These are phyloP conservation scores for Maudiozyma barnettii DNA, from an alignment of 805 yeast genomes.

Conservation along the genomic window DNA sequence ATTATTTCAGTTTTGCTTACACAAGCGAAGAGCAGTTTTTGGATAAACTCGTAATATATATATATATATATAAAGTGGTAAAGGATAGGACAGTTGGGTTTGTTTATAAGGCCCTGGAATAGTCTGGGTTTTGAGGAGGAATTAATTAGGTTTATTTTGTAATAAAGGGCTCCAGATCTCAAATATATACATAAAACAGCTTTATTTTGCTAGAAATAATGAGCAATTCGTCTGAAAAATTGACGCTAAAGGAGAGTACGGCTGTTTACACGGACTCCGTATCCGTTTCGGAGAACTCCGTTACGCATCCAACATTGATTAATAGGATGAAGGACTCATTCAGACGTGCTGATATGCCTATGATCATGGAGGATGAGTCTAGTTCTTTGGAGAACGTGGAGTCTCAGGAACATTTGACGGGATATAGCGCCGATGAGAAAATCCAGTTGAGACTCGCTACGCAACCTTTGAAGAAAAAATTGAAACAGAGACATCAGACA, in stretches of 20 bases:
- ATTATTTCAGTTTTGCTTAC: not conserved
- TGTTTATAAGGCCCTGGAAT: too few relatives aligned
- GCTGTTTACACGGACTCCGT: not conserved
- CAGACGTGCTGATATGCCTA: not conserved
- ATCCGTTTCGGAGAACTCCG: not conserved
- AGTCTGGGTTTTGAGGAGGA: too few relatives aligned
- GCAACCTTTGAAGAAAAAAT: slow-evolving; percentile 7
- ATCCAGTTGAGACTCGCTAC: not conserved
- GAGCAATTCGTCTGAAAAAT: not conserved
- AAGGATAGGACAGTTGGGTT: too few relatives aligned
- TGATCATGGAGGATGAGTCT: not conserved
- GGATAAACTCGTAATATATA: not conserved
- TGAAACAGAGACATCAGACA: slow-evolving; percentile 20
- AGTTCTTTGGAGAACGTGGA: not conserved
- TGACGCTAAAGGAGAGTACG: not conserved
- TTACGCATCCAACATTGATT: not conserved
- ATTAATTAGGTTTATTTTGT: too few relatives aligned
- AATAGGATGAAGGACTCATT: slow-evolving; percentile 3
- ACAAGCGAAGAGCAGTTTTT: not conserved
- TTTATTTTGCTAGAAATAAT: not conserved
- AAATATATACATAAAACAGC: too few relatives aligned
- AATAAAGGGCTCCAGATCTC: too few relatives aligned
- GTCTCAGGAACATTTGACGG: not conserved
- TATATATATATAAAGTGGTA: too few relatives aligned
- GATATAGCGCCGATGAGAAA: not conserved